Base-by-base conservation (phyloP, 106 monocot species). In the Dactylorhiza incarnata region DNA sequence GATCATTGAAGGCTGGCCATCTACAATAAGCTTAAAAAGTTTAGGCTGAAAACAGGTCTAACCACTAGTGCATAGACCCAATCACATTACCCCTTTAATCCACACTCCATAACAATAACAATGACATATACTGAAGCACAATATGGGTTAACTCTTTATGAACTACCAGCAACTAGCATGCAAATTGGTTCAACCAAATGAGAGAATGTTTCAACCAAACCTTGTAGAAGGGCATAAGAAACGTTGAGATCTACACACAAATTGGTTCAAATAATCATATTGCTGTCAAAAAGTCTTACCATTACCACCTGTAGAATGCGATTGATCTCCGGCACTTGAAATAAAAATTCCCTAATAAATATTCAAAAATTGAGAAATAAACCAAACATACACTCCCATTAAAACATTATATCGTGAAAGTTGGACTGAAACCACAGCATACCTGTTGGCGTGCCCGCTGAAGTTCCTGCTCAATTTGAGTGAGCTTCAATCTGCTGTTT, bases 381-480 rank as follows among this genome's bases (percentile, higher is more conserved):
- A 72, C 10, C 5, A 2, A 49, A n/a, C 19, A 22, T 72, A 8
- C 22, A 8, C 46, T 65, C 63, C 25, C 9, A 48, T 45, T 13
- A 20, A 45, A 47, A 22, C 48, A 72, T 20, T 9, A 48, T 1
- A 16, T 20, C 2, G 1, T 65, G 47, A 8, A 79, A n/a, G 8
- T 52, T 3, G 56, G 49, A 23, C 26, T 37, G 8, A 17, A 53
- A 10, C 49, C 22, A 5, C 43, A 73, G 5, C 16, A 73, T 51
- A 87, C 87, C 76, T 87, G 87, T 56, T 87, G 87, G 19, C 79
- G 84, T 62, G 83, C 84, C 63, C 84, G 63, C 71, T 87, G 87
- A 73, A 87, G 84, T 47, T 87, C 87, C 73, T 87, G 87, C 78
- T 87, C 87, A 24, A 87, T 72, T 73, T 87, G 84, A 78, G 79